Evolutionary conservation across 2,329 filamentous ascomycete genomes (phyloP).

Genomic region (Penicillium digitatum): DNA sequence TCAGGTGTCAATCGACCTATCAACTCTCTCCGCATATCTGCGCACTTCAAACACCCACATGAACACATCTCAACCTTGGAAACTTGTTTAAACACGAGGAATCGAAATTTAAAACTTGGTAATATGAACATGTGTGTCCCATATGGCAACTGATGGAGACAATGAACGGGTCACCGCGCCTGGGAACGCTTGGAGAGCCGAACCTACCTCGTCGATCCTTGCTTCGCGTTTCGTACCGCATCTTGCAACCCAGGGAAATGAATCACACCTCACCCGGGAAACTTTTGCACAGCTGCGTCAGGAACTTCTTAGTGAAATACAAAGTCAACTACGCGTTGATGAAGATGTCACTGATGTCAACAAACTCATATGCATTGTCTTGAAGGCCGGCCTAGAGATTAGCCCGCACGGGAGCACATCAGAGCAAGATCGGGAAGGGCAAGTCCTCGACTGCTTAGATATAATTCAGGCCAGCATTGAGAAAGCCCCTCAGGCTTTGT

Average conservation of each 20-base stretch:
- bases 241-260: constrained; percentile 62
- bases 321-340: constrained; percentile 49
- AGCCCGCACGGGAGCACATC: constrained; percentile 58
- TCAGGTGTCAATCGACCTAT: constrained; percentile 21
- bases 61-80: constrained; percentile 5
- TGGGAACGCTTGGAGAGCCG: constrained; percentile 24
- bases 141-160: constrained; percentile 28
- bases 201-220: constrained; percentile 66
- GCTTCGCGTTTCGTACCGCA: constrained; percentile 84
- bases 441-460: constrained; percentile 64
- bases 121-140: constrained; percentile 11
- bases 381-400: constrained; percentile 69
- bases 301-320: constrained; percentile 52
- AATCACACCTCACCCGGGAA: constrained; percentile 62
- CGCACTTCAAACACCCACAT: not conserved
- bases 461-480: constrained; percentile 72
- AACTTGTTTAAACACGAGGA: not conserved
- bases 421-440: constrained; percentile 43
- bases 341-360: constrained; percentile 74
- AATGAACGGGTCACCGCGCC: constrained; percentile 13
- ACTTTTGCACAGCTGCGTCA: constrained; percentile 73
- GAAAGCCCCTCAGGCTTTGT: constrained; percentile 64
- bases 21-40: constrained; percentile 9
- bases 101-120: not conserved
- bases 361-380: constrained; percentile 78